Percentiles rank a stretch among this genome's conserved stretches.
phyloP scores from a whole-genome alignment of 1,284 basidiomycete genomes.

The Trichosporon sp. region DNA sequence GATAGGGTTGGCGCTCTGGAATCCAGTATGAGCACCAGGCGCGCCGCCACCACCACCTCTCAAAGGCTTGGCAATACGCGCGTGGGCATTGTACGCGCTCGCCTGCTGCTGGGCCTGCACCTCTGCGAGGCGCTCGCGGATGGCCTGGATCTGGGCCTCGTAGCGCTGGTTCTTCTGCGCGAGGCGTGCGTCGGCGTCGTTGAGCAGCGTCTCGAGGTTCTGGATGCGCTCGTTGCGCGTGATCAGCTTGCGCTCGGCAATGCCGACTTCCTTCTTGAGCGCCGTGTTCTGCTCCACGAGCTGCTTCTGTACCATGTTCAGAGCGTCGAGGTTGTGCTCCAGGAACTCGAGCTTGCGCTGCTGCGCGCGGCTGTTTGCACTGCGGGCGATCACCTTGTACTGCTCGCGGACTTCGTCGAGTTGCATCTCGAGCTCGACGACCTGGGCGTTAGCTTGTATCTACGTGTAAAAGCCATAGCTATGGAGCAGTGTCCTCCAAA shows the following conservation, averaged over 20 bases:
- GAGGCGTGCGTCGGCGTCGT: slow-evolving; percentile 87
- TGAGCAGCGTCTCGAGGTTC: slow-evolving; percentile 83
- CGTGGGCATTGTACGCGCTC: slow-evolving; percentile 53
- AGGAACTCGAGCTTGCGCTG: slow-evolving; percentile 99
- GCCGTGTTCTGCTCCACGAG: slow-evolving; percentile 97
- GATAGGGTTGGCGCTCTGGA: slow-evolving; percentile 12
- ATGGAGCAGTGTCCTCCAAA: too few relatives aligned
- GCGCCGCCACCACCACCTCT: slow-evolving; percentile 75
- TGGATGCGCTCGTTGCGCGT: slow-evolving; percentile 96
- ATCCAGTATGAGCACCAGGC: slow-evolving; percentile 20
- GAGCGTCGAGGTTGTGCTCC: slow-evolving; percentile 92
- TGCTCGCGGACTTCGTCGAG: slow-evolving; percentile 98
- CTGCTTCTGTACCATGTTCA: slow-evolving; percentile 96
- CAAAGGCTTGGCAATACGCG: slow-evolving; percentile 88
- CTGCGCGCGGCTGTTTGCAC: slow-evolving; percentile 95
- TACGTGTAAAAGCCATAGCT: too few relatives aligned
- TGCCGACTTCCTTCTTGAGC: slow-evolving; percentile 95
- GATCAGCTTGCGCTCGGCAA: slow-evolving; percentile 91
- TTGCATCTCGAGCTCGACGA: slow-evolving; percentile 98
- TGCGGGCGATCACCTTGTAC: slow-evolving; percentile 96
- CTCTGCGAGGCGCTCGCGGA: slow-evolving; percentile 84
- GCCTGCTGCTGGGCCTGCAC: slow-evolving; percentile 70
- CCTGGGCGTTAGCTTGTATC: slow-evolving; percentile 53
- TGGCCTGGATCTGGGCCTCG: slow-evolving; percentile 81
- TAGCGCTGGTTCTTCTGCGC: slow-evolving; percentile 92